Conservation (phyloP, 1,284 basidiomycete genomes). For the Sporisorium exsertum region DNA sequence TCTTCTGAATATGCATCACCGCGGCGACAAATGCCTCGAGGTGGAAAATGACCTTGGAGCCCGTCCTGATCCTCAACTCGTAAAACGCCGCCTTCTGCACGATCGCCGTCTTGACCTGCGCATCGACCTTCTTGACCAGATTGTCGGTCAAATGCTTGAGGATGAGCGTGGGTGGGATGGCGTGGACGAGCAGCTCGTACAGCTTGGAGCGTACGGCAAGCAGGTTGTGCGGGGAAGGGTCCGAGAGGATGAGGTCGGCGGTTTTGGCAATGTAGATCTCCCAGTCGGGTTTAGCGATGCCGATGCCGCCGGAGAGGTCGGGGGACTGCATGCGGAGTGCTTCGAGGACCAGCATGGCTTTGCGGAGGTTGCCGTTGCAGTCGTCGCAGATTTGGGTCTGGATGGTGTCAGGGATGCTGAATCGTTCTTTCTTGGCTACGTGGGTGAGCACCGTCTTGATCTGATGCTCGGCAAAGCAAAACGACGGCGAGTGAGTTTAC, state of each 20-base stretch:
- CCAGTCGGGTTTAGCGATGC: constrained; percentile 95
- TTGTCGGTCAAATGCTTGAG: constrained; percentile 75
- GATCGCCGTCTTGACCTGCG: constrained; percentile 51
- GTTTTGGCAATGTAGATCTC: constrained; percentile 96
- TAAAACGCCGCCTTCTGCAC: constrained; percentile 82
- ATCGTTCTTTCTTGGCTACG: constrained; percentile 85
- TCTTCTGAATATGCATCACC: constrained; percentile 68
- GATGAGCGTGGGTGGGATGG: constrained; percentile 85
- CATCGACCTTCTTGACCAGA: constrained; percentile 87
- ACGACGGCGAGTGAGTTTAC: not conserved
- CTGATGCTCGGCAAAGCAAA: constrained; percentile 70
- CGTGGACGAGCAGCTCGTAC: constrained; percentile 95
- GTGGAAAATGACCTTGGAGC: constrained; percentile 67
- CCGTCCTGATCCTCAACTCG: constrained; percentile 64
- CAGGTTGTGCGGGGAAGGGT: constrained; percentile 89
- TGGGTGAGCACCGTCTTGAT: constrained; percentile 81
- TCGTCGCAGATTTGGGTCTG: constrained; percentile 81
- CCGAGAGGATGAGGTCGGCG: constrained; percentile 90
- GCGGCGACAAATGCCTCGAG: constrained; percentile 67
- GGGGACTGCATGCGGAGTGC: constrained; percentile 82
- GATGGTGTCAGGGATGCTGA: constrained; percentile 82
- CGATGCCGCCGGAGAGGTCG: constrained; percentile 74
- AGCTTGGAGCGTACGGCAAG: constrained; percentile 92
- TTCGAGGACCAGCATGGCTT: constrained; percentile 93
- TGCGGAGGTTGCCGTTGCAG: constrained; percentile 89